phyloP scores from a whole-genome alignment of 2,329 filamentous ascomycete species.

The Fusarium hostae region DNA sequence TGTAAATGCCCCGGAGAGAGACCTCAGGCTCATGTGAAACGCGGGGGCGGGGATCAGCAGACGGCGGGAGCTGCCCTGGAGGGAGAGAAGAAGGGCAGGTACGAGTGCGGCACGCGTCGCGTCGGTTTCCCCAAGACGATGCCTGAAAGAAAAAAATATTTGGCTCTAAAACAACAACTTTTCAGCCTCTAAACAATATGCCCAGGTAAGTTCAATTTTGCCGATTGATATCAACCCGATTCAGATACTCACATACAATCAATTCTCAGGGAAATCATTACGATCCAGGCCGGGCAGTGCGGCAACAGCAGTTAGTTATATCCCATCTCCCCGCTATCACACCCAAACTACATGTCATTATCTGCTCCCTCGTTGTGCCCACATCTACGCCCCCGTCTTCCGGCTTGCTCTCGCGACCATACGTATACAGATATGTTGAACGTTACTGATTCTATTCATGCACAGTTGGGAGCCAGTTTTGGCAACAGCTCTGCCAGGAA shows the following conservation, averaged over 20 bases:
- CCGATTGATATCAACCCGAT: neutral
- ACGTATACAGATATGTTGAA: neutral
- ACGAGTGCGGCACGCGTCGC: conserved; percentile 36
- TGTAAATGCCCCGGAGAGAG: neutral
- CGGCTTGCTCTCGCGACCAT: neutral
- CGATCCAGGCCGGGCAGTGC: conserved; percentile 98
- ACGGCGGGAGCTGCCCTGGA: neutral
- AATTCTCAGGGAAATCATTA: conserved; percentile 89
- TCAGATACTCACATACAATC: conserved; percentile 1
- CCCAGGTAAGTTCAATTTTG: conserved; percentile 34
- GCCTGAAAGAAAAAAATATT: conserved; percentile 19
- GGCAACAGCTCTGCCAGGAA: conserved; percentile 98
- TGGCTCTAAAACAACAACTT: conserved; percentile 30
- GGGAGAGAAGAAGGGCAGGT: neutral
- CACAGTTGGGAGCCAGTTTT: conserved; percentile 94
- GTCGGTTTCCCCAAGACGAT: conserved; percentile 26
- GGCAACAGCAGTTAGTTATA: conserved; percentile 92
- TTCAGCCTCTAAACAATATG: conserved; percentile 34
- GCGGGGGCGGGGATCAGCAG: conserved; percentile 34
- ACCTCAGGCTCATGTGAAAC: conserved; percentile 14
- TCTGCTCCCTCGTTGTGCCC: neutral
- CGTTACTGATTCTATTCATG: conserved; percentile 49
- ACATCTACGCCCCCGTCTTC: neutral
- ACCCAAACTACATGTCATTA: conserved; percentile 1
- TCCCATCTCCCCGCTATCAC: conserved; percentile 13